Conservation (phyloP, 495 filamentous ascomycete genomes). For the Penicillium maclennaniae region DNA sequence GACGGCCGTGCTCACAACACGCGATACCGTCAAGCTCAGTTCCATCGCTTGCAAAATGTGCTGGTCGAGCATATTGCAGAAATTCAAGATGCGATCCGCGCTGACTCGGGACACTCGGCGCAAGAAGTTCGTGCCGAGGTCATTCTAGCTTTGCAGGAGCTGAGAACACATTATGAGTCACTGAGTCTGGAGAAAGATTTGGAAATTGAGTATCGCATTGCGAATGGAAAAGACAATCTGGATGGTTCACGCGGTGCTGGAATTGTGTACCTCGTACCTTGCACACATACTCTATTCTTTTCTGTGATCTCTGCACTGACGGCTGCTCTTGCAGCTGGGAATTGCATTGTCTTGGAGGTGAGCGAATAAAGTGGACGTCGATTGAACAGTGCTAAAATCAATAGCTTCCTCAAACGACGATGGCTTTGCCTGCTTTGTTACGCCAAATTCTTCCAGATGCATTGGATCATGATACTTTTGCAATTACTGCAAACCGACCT, state of each 20-base stretch:
- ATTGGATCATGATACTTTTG: constrained; percentile 45
- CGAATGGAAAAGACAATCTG: constrained; percentile 34
- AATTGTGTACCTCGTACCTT: constrained; percentile 50
- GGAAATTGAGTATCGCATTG: constrained; percentile 48
- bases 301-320: constrained; percentile 43
- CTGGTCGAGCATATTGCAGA: constrained; percentile 28
- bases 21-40: constrained; percentile 44
- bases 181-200: constrained; percentile 38
- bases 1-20: constrained; percentile 47
- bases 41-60: constrained; percentile 37
- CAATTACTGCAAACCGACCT: constrained; percentile 23
- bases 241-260: constrained; percentile 30
- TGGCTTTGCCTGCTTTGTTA: constrained; percentile 31
- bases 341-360: constrained; percentile 51
- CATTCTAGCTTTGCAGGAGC: constrained; percentile 34
- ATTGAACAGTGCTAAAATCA: not conserved
- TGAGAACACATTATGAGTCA: constrained; percentile 42
- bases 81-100: constrained; percentile 37
- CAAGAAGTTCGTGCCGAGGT: constrained; percentile 43
- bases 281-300: constrained; percentile 46
- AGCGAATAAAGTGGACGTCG: constrained; percentile 1
- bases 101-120: constrained; percentile 31
- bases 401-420: constrained; percentile 37
- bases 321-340: constrained; percentile 49
- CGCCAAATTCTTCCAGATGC: constrained; percentile 35